A percentile compares a stretch with the other conserved stretches of the same genome.
phyloP scores from a whole-genome alignment of 345 rosid species.

The Tarenaya hassleriana region DNA sequence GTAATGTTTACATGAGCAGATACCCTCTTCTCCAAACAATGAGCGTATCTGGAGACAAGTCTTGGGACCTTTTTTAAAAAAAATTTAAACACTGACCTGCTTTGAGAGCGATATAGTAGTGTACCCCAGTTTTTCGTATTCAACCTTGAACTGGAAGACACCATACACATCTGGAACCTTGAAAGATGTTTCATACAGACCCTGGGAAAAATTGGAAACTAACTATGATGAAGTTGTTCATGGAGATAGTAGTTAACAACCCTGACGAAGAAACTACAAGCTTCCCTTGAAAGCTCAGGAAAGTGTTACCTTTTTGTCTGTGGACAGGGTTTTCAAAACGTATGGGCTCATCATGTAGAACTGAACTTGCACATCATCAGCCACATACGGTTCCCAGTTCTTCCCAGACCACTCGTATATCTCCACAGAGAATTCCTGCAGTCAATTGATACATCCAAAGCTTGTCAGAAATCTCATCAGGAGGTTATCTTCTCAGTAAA shows the following conservation, averaged over 20 bases:
- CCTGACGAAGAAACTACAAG: too few species aligned
- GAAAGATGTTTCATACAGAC: constrained; percentile 41
- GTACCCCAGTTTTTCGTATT: constrained; percentile 46
- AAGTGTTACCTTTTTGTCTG: constrained; percentile 42
- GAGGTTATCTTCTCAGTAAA: neutral
- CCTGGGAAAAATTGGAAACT: constrained; percentile 37
- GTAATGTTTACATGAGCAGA: too few species aligned
- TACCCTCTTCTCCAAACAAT: too few species aligned
- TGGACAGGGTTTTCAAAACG: constrained; percentile 52
- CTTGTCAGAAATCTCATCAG: constrained; percentile 10
- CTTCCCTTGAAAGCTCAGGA: constrained; percentile 1
- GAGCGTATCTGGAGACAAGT: too few species aligned
- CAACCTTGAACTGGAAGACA: constrained; percentile 51
- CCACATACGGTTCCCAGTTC: constrained; percentile 64
- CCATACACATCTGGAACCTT: constrained; percentile 53
- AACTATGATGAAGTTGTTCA: too few species aligned
- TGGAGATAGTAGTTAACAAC: too few species aligned
- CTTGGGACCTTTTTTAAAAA: too few species aligned
- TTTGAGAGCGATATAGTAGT: constrained; percentile 43
- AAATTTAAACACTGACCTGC: constrained; percentile 34
- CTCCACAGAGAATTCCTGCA: constrained; percentile 55
- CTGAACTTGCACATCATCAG: constrained; percentile 62
- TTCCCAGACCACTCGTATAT: constrained; percentile 65
- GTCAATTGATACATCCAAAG: constrained; percentile 13
- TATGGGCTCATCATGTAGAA: constrained; percentile 80